Conservation (phyloP, 768 basidiomycete species). For the Lentinula guzmanii region DNA sequence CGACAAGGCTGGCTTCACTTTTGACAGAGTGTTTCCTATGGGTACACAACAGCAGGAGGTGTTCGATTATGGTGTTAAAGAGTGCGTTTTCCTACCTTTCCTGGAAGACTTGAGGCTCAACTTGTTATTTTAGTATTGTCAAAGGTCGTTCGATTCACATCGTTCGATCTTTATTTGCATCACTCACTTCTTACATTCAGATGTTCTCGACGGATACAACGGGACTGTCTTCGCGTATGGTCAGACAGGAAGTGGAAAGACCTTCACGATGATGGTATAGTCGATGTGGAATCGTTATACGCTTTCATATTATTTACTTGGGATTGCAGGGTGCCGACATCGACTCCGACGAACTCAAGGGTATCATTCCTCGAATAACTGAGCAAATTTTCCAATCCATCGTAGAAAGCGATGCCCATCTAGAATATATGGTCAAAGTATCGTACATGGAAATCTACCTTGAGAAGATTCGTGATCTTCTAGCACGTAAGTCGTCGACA, state of each 20-base stretch:
- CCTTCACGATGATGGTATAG: constrained; percentile 95
- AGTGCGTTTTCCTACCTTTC: constrained; percentile 45
- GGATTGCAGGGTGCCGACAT: constrained; percentile 85
- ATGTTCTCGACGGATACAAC: constrained; percentile 98
- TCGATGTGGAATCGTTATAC: not conserved
- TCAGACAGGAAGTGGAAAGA: constrained; percentile 86
- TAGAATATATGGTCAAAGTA: constrained; percentile 99
- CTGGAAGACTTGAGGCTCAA: constrained; percentile 14
- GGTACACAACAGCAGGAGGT: constrained; percentile 87
- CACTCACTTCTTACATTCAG: constrained; percentile 32
- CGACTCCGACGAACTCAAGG: constrained; percentile 87
- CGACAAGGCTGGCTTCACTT: constrained; percentile 96
- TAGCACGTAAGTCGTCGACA: constrained; percentile 67
- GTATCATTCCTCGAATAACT: constrained; percentile 96
- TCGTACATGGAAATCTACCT: constrained; percentile 99
- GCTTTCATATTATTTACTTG: constrained; percentile 10
- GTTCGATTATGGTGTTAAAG: constrained; percentile 98
- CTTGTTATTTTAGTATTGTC: constrained; percentile 58
- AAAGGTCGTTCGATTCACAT: constrained; percentile 48
- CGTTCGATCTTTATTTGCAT: not conserved
- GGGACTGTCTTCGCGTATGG: constrained; percentile 91
- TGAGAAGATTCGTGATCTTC: constrained; percentile 90
- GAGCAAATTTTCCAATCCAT: constrained; percentile 99
- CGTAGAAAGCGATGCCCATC: constrained; percentile 87
- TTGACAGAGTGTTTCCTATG: constrained; percentile 95